Evolutionary conservation across 2,329 filamentous ascomycete species (phyloP).

Genomic region (Lachnellula occidentalis): DNA sequence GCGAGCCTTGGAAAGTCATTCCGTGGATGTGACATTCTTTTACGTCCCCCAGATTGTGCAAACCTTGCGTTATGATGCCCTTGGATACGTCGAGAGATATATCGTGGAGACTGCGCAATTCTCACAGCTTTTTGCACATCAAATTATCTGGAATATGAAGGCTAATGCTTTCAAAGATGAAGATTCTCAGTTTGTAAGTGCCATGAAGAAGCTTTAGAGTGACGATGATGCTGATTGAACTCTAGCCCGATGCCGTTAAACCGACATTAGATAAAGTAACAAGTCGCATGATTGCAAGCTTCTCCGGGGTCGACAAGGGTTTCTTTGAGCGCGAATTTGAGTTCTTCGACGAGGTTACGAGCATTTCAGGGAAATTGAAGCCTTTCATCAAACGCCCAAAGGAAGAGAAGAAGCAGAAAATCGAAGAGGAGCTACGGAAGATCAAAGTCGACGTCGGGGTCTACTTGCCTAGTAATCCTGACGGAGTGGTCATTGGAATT

Average conservation of each 20-base stretch:
- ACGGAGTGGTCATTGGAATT: slow-evolving; percentile 95
- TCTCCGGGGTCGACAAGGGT: slow-evolving; percentile 68
- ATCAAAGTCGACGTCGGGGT: slow-evolving; percentile 97
- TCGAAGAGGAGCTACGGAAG: slow-evolving; percentile 95
- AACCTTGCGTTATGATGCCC: slow-evolving; percentile 81
- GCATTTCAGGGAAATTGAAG: slow-evolving; percentile 90
- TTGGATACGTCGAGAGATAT: slow-evolving; percentile 94
- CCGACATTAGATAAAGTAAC: slow-evolving; percentile 89
- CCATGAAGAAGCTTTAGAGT: not conserved
- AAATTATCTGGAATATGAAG: slow-evolving; percentile 99
- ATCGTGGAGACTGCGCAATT: slow-evolving; percentile 96
- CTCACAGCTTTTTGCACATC: slow-evolving; percentile 96
- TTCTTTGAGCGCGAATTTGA: slow-evolving; percentile 94
- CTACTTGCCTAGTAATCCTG: slow-evolving; percentile 93
- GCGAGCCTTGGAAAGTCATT: slow-evolving; percentile 86
- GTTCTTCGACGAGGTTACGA: slow-evolving; percentile 98
- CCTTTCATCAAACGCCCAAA: slow-evolving; percentile 89
- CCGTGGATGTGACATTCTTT: slow-evolving; percentile 97
- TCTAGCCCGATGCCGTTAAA: slow-evolving; percentile 80
- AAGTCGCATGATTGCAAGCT: slow-evolving; percentile 74
- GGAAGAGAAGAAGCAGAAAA: slow-evolving; percentile 97
- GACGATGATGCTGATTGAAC: slow-evolving; percentile 13
- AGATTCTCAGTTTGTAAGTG: slow-evolving; percentile 71
- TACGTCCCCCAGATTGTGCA: slow-evolving; percentile 99
- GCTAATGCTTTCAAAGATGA: slow-evolving; percentile 98